Base-by-base conservation (phyloP, 768 basidiomycete genomes). In the Trametes cingulata region DNA sequence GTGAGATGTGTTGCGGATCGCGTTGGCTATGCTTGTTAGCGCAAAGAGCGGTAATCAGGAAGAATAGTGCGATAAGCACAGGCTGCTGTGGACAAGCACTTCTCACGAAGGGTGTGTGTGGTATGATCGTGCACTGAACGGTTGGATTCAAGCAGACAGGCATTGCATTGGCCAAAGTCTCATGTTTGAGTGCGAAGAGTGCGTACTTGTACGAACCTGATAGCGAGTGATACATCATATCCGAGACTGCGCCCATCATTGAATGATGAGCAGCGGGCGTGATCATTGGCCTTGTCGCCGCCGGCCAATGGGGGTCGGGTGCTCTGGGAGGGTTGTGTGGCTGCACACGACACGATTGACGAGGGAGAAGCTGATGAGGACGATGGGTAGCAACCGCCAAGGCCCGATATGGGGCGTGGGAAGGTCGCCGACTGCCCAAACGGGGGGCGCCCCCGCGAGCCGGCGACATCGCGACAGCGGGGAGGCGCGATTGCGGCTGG, bases 341-440 rank as follows among this genome's bases (percentile, higher is more conserved):
- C 53, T 61, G 53, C 53, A 55, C 52, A 55, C 52, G 59, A 60
- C 52, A 50, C 47, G 60, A 49, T 60, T 41, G 52, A 60, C 59
- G 59, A 60, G 47, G 53, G 60, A 61, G 60, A 61, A 61, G 60
- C 60, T 61, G 60, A 61, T 61, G 60, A 61, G 48, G 37, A 39
- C 47, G 60, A 48, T 53, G 60, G 58, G 40, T 61, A 55, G 48
- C 60, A 61, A 61, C 60, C 60, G 60, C 60, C 60, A 61, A 61
- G 53, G 36, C 41, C 39, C 20, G 24, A 37, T 24, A 29, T 15
- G 60, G 48, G 9, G 40, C 33, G 40, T 29, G 33, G 46, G 59
- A 53, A 12, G 25, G 39, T 54, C 59, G 58, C 52, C 46, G 35
- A 24, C n/a, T 27, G 52, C 24, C 58, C 24, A 29, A 52, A 53